Percentiles rank a stretch among this genome's conserved stretches.
phyloP scores from a whole-genome alignment of 2,329 filamentous ascomycete genomes.

The Colletotrichum kahawae region DNA sequence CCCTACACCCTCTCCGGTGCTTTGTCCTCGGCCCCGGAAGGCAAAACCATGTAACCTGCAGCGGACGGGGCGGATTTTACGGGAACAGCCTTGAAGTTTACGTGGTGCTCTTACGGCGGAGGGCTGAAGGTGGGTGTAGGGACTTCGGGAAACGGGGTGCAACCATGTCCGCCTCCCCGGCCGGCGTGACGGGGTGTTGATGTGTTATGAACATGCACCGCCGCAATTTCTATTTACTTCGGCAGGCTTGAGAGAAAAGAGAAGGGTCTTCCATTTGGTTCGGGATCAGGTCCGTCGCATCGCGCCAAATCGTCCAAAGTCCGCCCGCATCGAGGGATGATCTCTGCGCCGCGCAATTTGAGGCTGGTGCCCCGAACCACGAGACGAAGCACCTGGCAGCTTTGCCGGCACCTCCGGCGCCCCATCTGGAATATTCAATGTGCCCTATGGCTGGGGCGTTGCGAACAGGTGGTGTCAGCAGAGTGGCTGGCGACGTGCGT shows the following conservation, averaged over 20 bases:
- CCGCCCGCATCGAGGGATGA: not conserved
- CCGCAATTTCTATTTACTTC: slow-evolving; percentile 3
- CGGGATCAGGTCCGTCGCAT: not conserved
- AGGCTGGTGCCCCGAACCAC: not conserved
- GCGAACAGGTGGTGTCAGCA: not conserved
- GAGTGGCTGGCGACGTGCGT: not conserved
- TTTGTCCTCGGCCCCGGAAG: not conserved
- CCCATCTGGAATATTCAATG: not conserved
- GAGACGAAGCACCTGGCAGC: not conserved
- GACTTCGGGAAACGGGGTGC: slow-evolving; percentile 8
- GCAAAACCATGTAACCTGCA: not conserved
- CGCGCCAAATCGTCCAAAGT: not conserved
- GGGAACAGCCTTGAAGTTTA: not conserved
- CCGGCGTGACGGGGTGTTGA: not conserved
- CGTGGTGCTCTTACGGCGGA: not conserved
- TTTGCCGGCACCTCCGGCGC: not conserved
- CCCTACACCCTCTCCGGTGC: not conserved
- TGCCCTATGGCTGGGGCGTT: not conserved
- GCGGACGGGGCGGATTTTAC: not conserved
- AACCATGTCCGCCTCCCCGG: slow-evolving; percentile 12
- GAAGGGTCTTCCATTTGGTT: not conserved
- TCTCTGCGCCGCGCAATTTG: not conserved
- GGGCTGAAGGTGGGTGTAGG: not conserved
- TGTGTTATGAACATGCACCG: not conserved
- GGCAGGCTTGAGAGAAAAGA: not conserved